phyloP scores from a whole-genome alignment of 176 grass and related monocot genomes.

The Melocanna baccifera region DNA sequence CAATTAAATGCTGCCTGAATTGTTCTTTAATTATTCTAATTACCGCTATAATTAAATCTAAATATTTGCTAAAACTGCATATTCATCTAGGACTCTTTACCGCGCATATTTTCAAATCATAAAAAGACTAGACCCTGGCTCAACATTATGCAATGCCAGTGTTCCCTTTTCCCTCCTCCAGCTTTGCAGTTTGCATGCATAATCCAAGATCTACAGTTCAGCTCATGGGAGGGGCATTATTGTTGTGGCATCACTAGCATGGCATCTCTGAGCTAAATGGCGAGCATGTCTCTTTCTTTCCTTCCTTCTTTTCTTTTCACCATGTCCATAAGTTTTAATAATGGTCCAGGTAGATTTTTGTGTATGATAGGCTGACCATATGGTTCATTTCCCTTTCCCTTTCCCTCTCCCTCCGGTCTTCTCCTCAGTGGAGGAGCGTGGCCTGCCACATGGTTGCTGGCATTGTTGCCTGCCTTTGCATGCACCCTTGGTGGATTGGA shows the following conservation, averaged over 20 bases:
- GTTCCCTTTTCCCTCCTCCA: background rate
- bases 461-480: conserved; percentile 29
- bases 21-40: too few relatives aligned
- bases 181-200: background rate
- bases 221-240: background rate
- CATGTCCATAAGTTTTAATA: background rate
- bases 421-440: conserved; percentile 9
- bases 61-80: too few relatives aligned
- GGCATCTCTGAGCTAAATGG: background rate
- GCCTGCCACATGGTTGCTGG: conserved; percentile 15
- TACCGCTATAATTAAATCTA: too few relatives aligned
- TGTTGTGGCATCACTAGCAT: background rate
- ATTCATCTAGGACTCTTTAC: too few relatives aligned
- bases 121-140: too few relatives aligned
- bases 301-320: background rate
- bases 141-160: background rate
- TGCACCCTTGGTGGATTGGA: conserved; percentile 2
- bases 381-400: background rate
- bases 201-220: background rate
- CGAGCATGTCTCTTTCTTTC: background rate
- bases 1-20: too few relatives aligned
- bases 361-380: background rate
- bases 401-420: background rate
- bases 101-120: too few relatives aligned
- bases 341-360: background rate